Conservation (phyloP, 371 early-diverging fungal genomes). For the Furculomyces boomerangus region DNA sequence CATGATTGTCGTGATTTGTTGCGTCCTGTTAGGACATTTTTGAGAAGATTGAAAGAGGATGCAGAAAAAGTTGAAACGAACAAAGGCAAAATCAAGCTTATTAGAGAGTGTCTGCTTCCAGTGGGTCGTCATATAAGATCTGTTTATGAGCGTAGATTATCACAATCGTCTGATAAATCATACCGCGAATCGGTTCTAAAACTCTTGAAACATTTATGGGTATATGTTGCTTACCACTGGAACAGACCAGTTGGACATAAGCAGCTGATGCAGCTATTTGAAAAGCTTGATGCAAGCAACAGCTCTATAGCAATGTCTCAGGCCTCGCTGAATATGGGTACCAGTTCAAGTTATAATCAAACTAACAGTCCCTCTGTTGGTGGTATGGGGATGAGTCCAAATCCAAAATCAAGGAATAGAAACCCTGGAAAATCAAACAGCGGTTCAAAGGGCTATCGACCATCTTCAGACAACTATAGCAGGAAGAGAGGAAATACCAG, state of each 20-base stretch:
- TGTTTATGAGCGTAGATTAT: conserved; percentile 13
- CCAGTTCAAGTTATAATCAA: no score
- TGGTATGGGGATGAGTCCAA: no score
- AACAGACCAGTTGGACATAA: conserved; percentile 29
- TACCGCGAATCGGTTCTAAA: conserved; percentile 4
- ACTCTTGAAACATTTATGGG: conserved; percentile 34
- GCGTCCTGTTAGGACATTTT: conserved; percentile 31
- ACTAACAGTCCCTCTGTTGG: no score
- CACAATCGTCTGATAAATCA: conserved; percentile 3
- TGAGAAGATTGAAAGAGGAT: conserved; percentile 31
- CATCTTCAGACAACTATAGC: no score
- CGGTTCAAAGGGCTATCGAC: no score
- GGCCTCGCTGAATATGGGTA: no score
- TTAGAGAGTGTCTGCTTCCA: conserved; percentile 31
- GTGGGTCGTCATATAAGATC: conserved; percentile 42
- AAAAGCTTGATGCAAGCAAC: conserved; percentile 17
- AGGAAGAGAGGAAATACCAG: no score
- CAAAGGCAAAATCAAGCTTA: conserved; percentile 30
- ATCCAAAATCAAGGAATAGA: no score
- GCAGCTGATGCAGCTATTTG: conserved; percentile 34
- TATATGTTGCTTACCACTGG: conserved; percentile 44
- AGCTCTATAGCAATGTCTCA: no score
- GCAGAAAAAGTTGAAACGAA: conserved; percentile 24
- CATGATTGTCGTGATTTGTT: conserved; percentile 29
- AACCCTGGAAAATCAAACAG: no score